A percentile compares a stretch with the other conserved stretches of the same genome.
Conservation (phyloP, 495 filamentous ascomycete species). For the Talaromyces thailandensis region DNA sequence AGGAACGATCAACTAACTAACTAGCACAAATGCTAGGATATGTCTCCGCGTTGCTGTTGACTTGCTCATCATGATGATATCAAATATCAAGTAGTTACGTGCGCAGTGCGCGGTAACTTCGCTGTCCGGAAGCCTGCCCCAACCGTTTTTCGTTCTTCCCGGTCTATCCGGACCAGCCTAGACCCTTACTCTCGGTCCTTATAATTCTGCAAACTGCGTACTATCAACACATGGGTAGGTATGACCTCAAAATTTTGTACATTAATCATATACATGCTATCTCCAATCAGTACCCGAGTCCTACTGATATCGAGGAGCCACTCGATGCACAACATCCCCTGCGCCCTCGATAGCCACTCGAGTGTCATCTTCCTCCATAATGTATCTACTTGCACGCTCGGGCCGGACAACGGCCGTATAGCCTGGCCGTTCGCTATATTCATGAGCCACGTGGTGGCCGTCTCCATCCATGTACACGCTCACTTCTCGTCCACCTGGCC, state of each 20-base stretch:
- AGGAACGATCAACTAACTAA: background rate
- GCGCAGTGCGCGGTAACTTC: background rate
- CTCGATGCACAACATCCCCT: conserved; percentile 21
- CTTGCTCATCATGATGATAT: background rate
- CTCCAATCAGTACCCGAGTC: background rate
- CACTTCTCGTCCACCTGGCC: conserved; percentile 34
- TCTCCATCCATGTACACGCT: conserved; percentile 33
- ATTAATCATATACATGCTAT: background rate
- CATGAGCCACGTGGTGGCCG: conserved; percentile 19
- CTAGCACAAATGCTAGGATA: background rate
- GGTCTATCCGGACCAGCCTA: background rate
- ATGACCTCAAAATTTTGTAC: background rate
- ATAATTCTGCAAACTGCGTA: background rate
- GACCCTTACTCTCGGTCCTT: background rate
- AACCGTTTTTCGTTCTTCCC: background rate
- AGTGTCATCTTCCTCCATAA: conserved; percentile 24
- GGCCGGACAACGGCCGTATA: conserved; percentile 18
- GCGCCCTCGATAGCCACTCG: conserved; percentile 22
- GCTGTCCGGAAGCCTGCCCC: background rate
- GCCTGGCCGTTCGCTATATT: conserved; percentile 36
- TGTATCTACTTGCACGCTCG: conserved; percentile 28
- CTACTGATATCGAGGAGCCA: conserved; percentile 10
- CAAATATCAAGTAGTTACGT: background rate
- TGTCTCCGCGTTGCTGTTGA: background rate
- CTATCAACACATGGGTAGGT: no score